These are phyloP conservation scores for Lactarius tabidus DNA, from an alignment of 768 basidiomycete genomes.

Conservation along the genomic window DNA sequence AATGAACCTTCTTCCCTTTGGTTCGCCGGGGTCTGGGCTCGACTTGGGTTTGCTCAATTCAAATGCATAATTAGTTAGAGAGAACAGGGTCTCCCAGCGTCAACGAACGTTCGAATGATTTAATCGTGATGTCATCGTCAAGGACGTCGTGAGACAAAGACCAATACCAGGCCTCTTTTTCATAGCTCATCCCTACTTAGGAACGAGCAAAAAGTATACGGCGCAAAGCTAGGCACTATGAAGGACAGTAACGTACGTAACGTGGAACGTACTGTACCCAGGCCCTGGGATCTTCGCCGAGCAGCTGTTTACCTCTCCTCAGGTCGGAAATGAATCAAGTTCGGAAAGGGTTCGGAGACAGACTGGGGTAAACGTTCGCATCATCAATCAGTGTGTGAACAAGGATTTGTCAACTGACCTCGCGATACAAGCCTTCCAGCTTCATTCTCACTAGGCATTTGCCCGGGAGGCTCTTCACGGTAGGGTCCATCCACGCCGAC, in stretches of 20 bases:
- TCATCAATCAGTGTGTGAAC: neutral
- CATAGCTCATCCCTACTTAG: neutral
- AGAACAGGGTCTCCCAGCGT: neutral
- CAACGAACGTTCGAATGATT: neutral
- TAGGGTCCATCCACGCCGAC: conserved; percentile 40
- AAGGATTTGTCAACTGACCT: conserved; percentile 37
- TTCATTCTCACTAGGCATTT: conserved; percentile 61
- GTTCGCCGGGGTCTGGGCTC: no score
- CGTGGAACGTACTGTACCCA: neutral
- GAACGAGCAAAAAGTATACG: neutral
- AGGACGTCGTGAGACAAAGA: neutral
- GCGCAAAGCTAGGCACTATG: no score
- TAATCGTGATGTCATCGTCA: neutral
- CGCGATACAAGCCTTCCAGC: conserved; percentile 51
- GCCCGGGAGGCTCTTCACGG: conserved; percentile 37
- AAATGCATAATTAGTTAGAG: no score
- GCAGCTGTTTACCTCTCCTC: neutral
- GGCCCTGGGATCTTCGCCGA: neutral
- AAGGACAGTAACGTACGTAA: neutral
- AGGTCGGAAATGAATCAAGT: conserved; percentile 47
- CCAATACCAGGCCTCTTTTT: neutral
- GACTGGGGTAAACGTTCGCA: conserved; percentile 35
- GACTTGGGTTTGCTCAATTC: no score
- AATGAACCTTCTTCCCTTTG: neutral
- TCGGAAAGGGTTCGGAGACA: conserved; percentile 50